A percentile compares a stretch with the other conserved stretches of the same genome.
These are phyloP conservation scores for Entomortierella beljakovae DNA, from an alignment of 192 early-diverging fungal species.

Conservation along the genomic window DNA sequence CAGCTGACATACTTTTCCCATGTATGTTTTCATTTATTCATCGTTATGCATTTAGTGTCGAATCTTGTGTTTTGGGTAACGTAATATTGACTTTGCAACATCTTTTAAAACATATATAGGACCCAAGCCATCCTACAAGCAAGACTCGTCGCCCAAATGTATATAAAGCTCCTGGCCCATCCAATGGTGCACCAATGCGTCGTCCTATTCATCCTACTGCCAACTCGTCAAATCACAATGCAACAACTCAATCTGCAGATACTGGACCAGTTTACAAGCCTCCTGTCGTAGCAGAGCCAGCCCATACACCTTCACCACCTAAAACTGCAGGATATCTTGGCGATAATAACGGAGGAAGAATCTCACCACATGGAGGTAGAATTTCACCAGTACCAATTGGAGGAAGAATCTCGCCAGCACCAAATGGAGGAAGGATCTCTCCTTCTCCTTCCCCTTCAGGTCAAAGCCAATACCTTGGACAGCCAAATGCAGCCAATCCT, in stretches of 20 bases:
- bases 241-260: neutral
- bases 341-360: neutral
- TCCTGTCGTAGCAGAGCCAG: slow-evolving; percentile 7
- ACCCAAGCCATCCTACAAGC: slow-evolving; percentile 21
- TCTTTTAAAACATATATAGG: slow-evolving; percentile 8
- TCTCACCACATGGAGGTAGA: slow-evolving; percentile 11
- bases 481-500: slow-evolving; percentile 1
- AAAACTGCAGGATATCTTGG: slow-evolving; percentile 1
- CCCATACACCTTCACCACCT: neutral
- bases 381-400: neutral
- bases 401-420: slow-evolving; percentile 25
- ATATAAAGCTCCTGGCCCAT: slow-evolving; percentile 2
- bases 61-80: neutral
- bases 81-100: neutral
- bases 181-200: slow-evolving; percentile 1
- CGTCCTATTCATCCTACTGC: slow-evolving; percentile 26
- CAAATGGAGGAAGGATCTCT: slow-evolving; percentile 23
- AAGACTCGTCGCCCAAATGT: slow-evolving; percentile 21
- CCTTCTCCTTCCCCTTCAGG: slow-evolving; percentile 32
- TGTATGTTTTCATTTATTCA: slow-evolving; percentile 11
- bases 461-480: slow-evolving; percentile 10
- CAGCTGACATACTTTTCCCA: slow-evolving; percentile 47
- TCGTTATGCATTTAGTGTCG: neutral
- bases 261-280: slow-evolving; percentile 4
- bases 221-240: neutral